phyloP scores from a whole-genome alignment of 1,284 basidiomycete genomes.

The Lentinula novae-zelandiae region DNA sequence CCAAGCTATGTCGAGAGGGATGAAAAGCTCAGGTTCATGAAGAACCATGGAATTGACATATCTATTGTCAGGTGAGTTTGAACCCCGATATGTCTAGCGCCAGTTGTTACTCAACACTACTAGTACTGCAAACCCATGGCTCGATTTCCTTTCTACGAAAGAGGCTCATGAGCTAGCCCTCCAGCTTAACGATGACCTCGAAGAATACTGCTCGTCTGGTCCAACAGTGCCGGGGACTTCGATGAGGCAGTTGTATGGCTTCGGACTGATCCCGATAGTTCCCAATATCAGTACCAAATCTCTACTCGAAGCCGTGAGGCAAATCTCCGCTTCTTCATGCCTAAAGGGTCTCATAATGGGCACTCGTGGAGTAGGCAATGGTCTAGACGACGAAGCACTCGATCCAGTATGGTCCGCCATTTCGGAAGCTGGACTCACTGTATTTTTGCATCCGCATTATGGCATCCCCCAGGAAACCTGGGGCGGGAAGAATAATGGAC shows the following conservation, averaged over 20 bases:
- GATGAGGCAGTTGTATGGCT: constrained; percentile 70
- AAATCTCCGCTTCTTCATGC: constrained; percentile 64
- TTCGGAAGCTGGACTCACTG: constrained; percentile 60
- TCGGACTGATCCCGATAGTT: constrained; percentile 82
- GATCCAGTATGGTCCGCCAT: constrained; percentile 79
- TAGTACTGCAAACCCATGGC: constrained; percentile 74
- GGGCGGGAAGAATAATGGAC: constrained; percentile 76
- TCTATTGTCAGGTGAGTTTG: constrained; percentile 56
- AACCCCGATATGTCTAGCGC: too few species aligned
- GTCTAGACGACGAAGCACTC: constrained; percentile 73
- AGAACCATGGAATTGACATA: constrained; percentile 68
- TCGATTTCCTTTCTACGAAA: constrained; percentile 74
- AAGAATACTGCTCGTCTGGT: constrained; percentile 69
- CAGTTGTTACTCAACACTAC: too few species aligned
- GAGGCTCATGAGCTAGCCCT: constrained; percentile 63
- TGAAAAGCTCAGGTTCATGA: constrained; percentile 77
- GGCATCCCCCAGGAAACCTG: constrained; percentile 65
- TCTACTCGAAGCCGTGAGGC: constrained; percentile 59
- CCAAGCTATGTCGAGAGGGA: constrained; percentile 76
- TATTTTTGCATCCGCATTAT: constrained; percentile 84
- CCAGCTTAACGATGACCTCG: constrained; percentile 73
- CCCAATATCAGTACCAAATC: constrained; percentile 51
- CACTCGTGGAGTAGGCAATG: constrained; percentile 72
- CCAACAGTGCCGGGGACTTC: constrained; percentile 36
- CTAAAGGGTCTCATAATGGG: constrained; percentile 81